Base-by-base conservation (phyloP, 2,329 filamentous ascomycete genomes). In the Graphilbum fragrans region DNA sequence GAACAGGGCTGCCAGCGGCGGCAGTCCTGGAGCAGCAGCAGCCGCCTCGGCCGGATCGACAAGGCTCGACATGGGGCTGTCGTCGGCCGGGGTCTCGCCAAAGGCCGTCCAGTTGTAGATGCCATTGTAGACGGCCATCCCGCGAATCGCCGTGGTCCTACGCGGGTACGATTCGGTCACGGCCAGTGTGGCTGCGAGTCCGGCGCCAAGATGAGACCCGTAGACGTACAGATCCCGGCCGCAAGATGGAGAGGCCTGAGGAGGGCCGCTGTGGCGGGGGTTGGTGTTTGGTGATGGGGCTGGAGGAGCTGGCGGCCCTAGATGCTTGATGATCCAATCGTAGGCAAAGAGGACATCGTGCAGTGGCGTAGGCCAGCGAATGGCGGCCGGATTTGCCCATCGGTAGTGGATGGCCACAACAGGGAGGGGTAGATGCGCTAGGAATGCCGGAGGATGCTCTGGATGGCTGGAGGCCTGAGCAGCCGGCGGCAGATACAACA, bases 81-180 rank as follows among this genome's bases (percentile, higher is more conserved):
- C 46, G 2, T 54, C 51, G 27, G 45, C 50, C 5, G 43, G 43
- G 10, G 50, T 45, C 10, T 51, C 47, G 8, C 55, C 47, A 44
- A 78, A 73, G 54, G 64, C 70, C 43, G 73, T 75, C 77, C 76
- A 80, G 58, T 80, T 70, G 58, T 76, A 80, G 44, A 80, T 65
- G 34, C 74, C 76, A 48, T 80, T 75, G 55, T 70, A 70, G 8
- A 67, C 65, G 16, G 74, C 58, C 25, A 77, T 55, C 8, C 74
- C 74, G 10, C 70, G 64, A 35, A 80, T 60, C 32, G 60, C 62
- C 51, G 72, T 63, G 25, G 51, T 56, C 14, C 57, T 50, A 41
- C 68, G 58, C 2, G 58, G 49, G 35, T 64, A 60, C 2, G 66
- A 59, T 53, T 79, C 73, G 2, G 74, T 80, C 35, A 81, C 55